Base-by-base conservation (phyloP, 2,329 filamentous ascomycete genomes). In the Fusarium sp. region DNA sequence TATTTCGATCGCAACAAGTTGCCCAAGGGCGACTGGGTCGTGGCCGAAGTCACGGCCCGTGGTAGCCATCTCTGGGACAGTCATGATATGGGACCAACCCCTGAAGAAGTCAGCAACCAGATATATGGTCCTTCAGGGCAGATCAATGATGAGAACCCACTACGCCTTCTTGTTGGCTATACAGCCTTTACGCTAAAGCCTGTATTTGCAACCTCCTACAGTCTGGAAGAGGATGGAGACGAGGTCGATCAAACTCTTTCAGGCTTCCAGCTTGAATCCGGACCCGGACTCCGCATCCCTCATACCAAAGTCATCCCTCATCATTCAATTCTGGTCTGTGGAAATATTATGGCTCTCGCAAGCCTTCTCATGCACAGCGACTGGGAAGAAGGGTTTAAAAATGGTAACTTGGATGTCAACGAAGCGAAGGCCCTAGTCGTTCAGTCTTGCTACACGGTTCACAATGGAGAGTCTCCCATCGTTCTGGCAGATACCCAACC, bases 11-110 rank as follows among this genome's bases (percentile, higher is more conserved):
- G 4, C 7, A 7, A 26, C 4, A 10, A 8, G 2, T 1, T 11
- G 0, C 46, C 23, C 17, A 26, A 2, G 8, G 49, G 41, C 14
- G 27, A 45, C 5, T 60, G 49, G 57, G 5, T 1, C 3, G 3
- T 33, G 2, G 5, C 26, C 14, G 33, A 17, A 1, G n/a, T 55
- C 2, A 0, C 27, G 2, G 10, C 13, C 1, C 48, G 58, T 1
- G 49, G 58, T 3, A 30, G 38, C 4, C 13, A 32, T 6, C 32
- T 45, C 7, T 54, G 30, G 37, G 17, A 42, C 9, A 18, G 2
- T 5, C 13, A 42, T 23, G 23, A 23, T 23, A 4, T 23, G 23
- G 23, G 23, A 23, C 23, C 23, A 23, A 23, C 23, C 20, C 54
- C 42, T 10, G 54, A 12, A 42, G 20, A 23, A 23, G 23, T 23